Conservation (phyloP, 164 flowering plant genomes). For the Vitis riparia region DNA sequence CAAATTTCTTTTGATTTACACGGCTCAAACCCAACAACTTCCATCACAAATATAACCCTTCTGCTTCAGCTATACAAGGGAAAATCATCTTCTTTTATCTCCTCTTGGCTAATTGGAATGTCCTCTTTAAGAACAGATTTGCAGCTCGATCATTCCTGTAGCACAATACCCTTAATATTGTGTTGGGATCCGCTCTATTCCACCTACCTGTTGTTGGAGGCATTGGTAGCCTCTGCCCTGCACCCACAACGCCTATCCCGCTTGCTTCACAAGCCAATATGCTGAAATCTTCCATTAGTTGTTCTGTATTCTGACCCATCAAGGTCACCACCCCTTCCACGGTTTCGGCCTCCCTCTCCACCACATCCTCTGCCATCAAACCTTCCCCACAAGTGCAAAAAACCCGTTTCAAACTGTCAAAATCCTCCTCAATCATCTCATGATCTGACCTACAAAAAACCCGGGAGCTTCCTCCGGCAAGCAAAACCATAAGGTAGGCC, state of each 20-base stretch:
- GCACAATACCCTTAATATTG: slow-evolving; percentile 85
- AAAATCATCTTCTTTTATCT: slow-evolving; percentile 27
- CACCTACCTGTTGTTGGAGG: slow-evolving; percentile 94
- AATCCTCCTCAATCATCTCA: slow-evolving; percentile 76
- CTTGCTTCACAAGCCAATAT: slow-evolving; percentile 69
- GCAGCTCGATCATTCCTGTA: slow-evolving; percentile 72
- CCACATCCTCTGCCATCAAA: slow-evolving; percentile 60
- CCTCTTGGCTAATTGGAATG: slow-evolving; percentile 79
- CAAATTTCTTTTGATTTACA: not conserved
- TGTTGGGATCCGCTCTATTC: slow-evolving; percentile 86
- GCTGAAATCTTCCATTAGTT: slow-evolving; percentile 83
- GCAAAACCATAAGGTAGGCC: slow-evolving; percentile 78
- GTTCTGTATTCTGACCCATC: slow-evolving; percentile 75
- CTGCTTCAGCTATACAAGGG: not conserved
- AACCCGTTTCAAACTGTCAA: slow-evolving; percentile 58
- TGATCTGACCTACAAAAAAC: slow-evolving; percentile 56
- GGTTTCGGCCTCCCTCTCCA: slow-evolving; percentile 66
- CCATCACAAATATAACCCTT: not conserved
- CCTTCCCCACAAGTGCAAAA: slow-evolving; percentile 77
- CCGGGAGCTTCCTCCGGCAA: slow-evolving; percentile 80
- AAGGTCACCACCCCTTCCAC: slow-evolving; percentile 74
- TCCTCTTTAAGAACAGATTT: slow-evolving; percentile 72
- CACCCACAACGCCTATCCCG: slow-evolving; percentile 47
- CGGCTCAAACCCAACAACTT: not conserved
- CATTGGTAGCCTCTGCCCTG: slow-evolving; percentile 71